Percentiles rank a stretch among this genome's conserved stretches.
These are phyloP conservation scores for Ustilago cynodontis DNA, from an alignment of 1,284 basidiomycete genomes.

Conservation along the genomic window DNA sequence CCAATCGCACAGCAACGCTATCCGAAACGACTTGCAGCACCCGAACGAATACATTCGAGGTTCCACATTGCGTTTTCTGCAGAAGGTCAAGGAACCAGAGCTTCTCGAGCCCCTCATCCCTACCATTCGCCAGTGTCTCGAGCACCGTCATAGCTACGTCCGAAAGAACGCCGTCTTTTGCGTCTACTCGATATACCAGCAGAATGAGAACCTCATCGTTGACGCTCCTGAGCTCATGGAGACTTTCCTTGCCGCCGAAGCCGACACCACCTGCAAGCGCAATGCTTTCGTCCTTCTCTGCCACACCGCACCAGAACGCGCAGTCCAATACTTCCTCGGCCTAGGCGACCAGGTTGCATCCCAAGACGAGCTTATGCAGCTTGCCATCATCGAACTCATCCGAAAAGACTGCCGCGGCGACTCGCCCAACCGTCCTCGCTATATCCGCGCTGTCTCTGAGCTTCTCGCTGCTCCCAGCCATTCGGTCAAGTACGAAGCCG, in stretches of 20 bases:
- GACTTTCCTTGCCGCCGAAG: constrained; percentile 90
- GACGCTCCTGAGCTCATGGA: constrained; percentile 97
- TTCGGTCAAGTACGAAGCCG: constrained; percentile 98
- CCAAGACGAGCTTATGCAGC: constrained; percentile 94
- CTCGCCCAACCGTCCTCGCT: constrained; percentile 75
- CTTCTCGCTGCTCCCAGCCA: constrained; percentile 91
- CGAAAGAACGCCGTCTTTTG: constrained; percentile 99
- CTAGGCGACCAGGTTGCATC: constrained; percentile 85
- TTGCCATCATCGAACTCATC: constrained; percentile 95
- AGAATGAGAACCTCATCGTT: constrained; percentile 86
- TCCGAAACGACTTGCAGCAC: constrained; percentile 99
- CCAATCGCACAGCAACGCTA: constrained; percentile 81
- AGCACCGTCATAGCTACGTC: constrained; percentile 98
- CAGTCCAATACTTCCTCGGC: constrained; percentile 88
- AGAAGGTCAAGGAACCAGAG: constrained; percentile 94
- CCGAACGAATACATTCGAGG: constrained; percentile 99
- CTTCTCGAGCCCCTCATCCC: constrained; percentile 96
- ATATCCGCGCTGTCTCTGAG: constrained; percentile 94
- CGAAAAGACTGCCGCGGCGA: constrained; percentile 89
- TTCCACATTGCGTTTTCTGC: constrained; percentile 93
- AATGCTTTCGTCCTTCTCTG: constrained; percentile 97
- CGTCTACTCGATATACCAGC: constrained; percentile 90
- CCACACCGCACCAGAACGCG: constrained; percentile 87
- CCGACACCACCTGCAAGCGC: constrained; percentile 94
- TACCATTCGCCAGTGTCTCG: constrained; percentile 90